A percentile compares a stretch with the other conserved stretches of the same genome.
Conservation (phyloP, 768 basidiomycete species). For the Candolleomyces aberdarensis region DNA sequence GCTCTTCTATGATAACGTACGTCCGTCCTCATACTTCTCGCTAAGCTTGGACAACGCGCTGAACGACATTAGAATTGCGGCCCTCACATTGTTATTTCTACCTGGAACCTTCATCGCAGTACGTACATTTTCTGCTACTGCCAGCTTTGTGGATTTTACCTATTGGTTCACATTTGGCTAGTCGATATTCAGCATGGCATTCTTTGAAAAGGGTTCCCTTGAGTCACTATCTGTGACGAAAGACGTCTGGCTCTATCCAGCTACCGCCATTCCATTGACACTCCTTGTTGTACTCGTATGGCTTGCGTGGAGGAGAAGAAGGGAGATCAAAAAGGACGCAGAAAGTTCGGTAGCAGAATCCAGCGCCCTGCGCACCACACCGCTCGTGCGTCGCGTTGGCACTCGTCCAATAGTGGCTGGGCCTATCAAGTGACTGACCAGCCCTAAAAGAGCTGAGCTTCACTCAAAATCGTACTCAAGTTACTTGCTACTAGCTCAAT, state of each 20-base stretch:
- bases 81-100: conserved; percentile 10
- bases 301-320: conserved; percentile 1
- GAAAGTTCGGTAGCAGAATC: too few species aligned
- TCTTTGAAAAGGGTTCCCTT: conserved; percentile 5
- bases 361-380: too few species aligned
- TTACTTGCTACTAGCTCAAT: too few species aligned
- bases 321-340: too few species aligned
- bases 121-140: background rate
- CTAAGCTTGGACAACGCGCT: too few species aligned
- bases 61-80: conserved; percentile 4
- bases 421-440: too few species aligned
- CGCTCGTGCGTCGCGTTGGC: too few species aligned
- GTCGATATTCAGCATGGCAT: conserved; percentile 12
- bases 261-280: conserved; percentile 9
- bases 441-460: too few species aligned
- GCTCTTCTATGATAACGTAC: conserved; percentile 13
- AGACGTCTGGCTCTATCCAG: conserved; percentile 9
- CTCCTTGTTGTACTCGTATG: conserved; percentile 8
- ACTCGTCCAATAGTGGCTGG: too few species aligned
- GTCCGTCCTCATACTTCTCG: background rate
- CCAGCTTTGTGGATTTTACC: too few species aligned
- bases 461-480: too few species aligned
- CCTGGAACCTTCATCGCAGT: conserved; percentile 12
- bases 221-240: background rate
- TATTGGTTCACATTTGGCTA: background rate